Evolutionary conservation across 768 basidiomycete genomes (phyloP), one percentile per base, ranked within the genome.

Genomic region (Tulasnella sp.): DNA sequence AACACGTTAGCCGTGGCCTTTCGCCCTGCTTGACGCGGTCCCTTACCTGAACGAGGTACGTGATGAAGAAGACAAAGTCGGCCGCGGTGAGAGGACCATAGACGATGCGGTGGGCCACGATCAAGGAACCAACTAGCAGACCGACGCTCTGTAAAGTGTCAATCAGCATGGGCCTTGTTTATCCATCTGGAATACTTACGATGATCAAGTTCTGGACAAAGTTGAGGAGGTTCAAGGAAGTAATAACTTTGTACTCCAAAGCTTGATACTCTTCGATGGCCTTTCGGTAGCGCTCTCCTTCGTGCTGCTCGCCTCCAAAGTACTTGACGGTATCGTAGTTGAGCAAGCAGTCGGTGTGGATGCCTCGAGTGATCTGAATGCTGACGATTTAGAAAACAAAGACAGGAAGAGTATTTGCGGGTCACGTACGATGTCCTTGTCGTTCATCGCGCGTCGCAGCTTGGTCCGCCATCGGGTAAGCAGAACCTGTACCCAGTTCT

Each of bases 291-390:
- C 95, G 88, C 62, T 88, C 87, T 24, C 88, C 89, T 83, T 97
- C 95, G 82, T 95, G 90, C 34, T 89, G 88, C 84, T 97, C 95
- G 21, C 94, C 93, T n/a, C 91, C 91, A 84, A 96, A 96, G 84
- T 94, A 94, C 84, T 94, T 96, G 82, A 95, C 92, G 6, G 94
- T 95, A 84, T 93, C 93, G 80, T 93, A 94, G 83, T 93, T 93
- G 75, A 94, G 88, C 39, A 95, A 85, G 82, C 91, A 91, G 82
- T 96, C 94, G 6, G 93, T 92, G 81, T 94, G 92, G 76, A 96
- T 96, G 12, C 92, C 93, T 52, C 95, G 90, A 34, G 92, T 94
- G 36, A 92, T 85, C 91, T 92, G 74, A 48, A 27, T 18, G 19
- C 68, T 6, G 21, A n/a, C n/a, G 21, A 31, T 75, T 44, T 44